Evolutionary conservation across 2,329 filamentous ascomycete species (phyloP).

Genomic region (Fusarium mangiferae): DNA sequence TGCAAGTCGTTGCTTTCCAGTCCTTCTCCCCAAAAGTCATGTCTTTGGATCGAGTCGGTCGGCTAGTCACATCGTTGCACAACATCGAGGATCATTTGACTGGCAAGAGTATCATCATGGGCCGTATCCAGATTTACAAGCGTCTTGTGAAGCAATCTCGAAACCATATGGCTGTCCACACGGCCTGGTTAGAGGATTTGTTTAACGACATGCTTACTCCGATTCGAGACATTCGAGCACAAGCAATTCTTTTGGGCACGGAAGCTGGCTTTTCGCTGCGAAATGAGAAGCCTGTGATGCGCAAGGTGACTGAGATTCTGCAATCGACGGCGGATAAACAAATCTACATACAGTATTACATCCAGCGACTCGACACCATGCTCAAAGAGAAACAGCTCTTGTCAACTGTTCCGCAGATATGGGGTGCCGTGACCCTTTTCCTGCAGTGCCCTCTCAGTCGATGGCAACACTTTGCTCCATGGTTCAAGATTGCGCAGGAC

Average conservation of each 20-base stretch:
- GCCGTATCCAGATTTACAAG: constrained; percentile 81
- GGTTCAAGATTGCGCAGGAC: constrained; percentile 81
- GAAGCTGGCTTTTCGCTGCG: constrained; percentile 77
- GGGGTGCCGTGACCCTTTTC: constrained; percentile 84
- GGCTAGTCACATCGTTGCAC: constrained; percentile 76
- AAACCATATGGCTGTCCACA: constrained; percentile 74
- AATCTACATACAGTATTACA: constrained; percentile 76
- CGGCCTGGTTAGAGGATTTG: constrained; percentile 84
- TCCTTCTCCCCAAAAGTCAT: constrained; percentile 81
- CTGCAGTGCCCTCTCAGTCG: constrained; percentile 72
- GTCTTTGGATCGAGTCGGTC: constrained; percentile 75
- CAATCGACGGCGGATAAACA: constrained; percentile 61
- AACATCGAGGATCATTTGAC: constrained; percentile 77
- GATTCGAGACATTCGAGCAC: constrained; percentile 77
- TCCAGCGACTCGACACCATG: constrained; percentile 74
- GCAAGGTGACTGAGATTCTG: constrained; percentile 73
- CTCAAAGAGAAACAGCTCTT: constrained; percentile 64
- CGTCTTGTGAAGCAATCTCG: constrained; percentile 78
- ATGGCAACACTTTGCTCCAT: constrained; percentile 80
- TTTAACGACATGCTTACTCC: constrained; percentile 84
- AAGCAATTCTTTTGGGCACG: constrained; percentile 79
- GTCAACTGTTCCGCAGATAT: constrained; percentile 82
- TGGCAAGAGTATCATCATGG: constrained; percentile 83
- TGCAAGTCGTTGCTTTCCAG: constrained; percentile 84
- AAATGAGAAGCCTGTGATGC: constrained; percentile 73